phyloP scores from a whole-genome alignment of 2,329 filamentous ascomycete species.

The Aschersonia sp. region DNA sequence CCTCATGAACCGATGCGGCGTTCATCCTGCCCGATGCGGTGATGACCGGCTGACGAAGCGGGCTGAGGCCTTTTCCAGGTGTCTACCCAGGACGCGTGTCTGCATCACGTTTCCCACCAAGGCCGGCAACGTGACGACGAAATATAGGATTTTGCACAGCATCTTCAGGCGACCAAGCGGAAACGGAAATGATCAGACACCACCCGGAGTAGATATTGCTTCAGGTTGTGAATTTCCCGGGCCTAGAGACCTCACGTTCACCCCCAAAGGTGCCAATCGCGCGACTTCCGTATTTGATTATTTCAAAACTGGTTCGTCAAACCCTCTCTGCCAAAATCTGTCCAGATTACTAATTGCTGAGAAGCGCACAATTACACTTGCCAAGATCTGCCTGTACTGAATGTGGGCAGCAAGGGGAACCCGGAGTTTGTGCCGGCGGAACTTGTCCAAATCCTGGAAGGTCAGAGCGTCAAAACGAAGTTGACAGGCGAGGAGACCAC shows the following conservation, averaged over 20 bases:
- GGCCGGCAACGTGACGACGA: conserved; percentile 10
- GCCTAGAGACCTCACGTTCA: conserved; percentile 18
- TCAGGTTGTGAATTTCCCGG: conserved; percentile 14
- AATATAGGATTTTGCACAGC: too few species aligned
- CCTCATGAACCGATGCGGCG: conserved; percentile 13
- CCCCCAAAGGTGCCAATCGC: conserved; percentile 11
- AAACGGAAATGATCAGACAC: too few species aligned
- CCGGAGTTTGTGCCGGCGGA: conserved; percentile 56
- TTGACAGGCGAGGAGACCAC: conserved; percentile 47
- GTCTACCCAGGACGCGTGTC: conserved; percentile 24
- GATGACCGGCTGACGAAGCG: conserved; percentile 11
- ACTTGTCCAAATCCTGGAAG: conserved; percentile 45
- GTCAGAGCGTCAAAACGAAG: conserved; percentile 48
- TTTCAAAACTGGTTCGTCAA: too few species aligned
- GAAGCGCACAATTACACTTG: conserved; percentile 7
- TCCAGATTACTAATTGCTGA: too few species aligned
- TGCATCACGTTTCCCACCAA: conserved; percentile 16
- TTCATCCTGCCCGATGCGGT: too few species aligned
- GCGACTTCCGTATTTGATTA: neutral
- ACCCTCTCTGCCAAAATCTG: too few species aligned
- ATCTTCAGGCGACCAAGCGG: too few species aligned
- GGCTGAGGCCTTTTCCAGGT: conserved; percentile 13
- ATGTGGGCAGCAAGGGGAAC: conserved; percentile 42
- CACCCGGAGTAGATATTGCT: conserved; percentile 2
- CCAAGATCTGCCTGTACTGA: conserved; percentile 43